phyloP scores from a whole-genome alignment of 2,329 filamentous ascomycete genomes.

The Didymellaceae sp. region DNA sequence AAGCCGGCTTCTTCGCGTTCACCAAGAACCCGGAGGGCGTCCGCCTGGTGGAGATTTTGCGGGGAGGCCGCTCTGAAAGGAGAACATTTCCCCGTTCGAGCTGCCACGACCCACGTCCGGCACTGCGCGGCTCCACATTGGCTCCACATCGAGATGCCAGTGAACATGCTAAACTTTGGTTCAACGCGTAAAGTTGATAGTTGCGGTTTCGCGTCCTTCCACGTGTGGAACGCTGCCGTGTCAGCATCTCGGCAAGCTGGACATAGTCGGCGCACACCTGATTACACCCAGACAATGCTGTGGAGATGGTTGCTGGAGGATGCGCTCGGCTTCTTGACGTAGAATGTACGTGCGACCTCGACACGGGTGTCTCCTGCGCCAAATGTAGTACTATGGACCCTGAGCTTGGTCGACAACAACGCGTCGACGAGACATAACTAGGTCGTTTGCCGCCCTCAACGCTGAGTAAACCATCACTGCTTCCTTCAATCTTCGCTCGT shows the following conservation, averaged over 20 bases:
- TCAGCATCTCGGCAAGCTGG: not conserved
- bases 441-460: not conserved
- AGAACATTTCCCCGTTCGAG: slow-evolving; percentile 33
- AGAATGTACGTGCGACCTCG: not conserved
- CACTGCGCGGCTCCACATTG: slow-evolving; percentile 20
- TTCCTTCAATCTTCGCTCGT: not conserved
- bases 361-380: not conserved
- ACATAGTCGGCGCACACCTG: not conserved
- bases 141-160: slow-evolving; percentile 19
- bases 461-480: slow-evolving; percentile 1
- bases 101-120: not conserved
- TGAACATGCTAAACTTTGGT: slow-evolving; percentile 17
- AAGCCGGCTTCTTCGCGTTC: slow-evolving; percentile 7
- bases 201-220: slow-evolving; percentile 4
- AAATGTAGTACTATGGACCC: slow-evolving; percentile 1
- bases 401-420: too few relatives aligned
- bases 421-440: slow-evolving; percentile 7
- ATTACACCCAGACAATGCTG: not conserved
- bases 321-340: slow-evolving; percentile 4
- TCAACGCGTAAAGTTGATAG: slow-evolving; percentile 6
- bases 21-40: slow-evolving; percentile 4
- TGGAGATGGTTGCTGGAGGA: slow-evolving; percentile 4
- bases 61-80: slow-evolving; percentile 14
- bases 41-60: slow-evolving; percentile 5
- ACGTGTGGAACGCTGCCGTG: not conserved